These are phyloP conservation scores for Lepiota venenata DNA, from an alignment of 768 basidiomycete species.

Conservation along the genomic window DNA sequence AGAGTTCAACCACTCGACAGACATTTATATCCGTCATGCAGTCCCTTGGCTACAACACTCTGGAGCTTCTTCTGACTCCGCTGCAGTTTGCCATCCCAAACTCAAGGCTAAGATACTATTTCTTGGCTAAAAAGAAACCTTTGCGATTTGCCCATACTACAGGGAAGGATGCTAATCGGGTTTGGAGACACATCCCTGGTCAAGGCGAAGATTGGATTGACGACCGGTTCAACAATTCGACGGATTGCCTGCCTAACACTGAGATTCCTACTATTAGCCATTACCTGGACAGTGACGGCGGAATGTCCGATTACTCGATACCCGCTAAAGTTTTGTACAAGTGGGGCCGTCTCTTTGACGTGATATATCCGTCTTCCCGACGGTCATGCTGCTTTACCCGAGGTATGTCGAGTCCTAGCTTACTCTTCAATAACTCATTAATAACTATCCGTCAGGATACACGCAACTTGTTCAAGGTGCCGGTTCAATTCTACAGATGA, in stretches of 20 bases:
- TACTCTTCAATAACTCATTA: background rate
- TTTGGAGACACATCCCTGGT: slow-evolving; percentile 58
- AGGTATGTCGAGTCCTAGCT: slow-evolving; percentile 35
- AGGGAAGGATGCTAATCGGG: slow-evolving; percentile 10
- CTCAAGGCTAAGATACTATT: slow-evolving; percentile 77
- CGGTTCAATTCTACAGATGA: slow-evolving; percentile 75
- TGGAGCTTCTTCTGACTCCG: slow-evolving; percentile 70
- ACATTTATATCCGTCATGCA: slow-evolving; percentile 50
- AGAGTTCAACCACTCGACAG: slow-evolving; percentile 65
- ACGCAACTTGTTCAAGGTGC: slow-evolving; percentile 73
- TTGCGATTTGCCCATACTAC: slow-evolving; percentile 30
- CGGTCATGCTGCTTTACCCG: slow-evolving; percentile 81
- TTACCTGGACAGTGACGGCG: slow-evolving; percentile 37
- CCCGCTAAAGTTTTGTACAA: slow-evolving; percentile 63
- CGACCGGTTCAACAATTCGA: slow-evolving; percentile 23
- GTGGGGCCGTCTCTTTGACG: slow-evolving; percentile 82
- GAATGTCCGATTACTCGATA: slow-evolving; percentile 33
- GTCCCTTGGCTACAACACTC: slow-evolving; percentile 49
- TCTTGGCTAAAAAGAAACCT: slow-evolving; percentile 58
- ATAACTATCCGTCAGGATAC: slow-evolving; percentile 48
- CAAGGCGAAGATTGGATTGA: slow-evolving; percentile 34
- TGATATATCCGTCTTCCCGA: slow-evolving; percentile 58
- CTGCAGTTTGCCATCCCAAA: slow-evolving; percentile 81
- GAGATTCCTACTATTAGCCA: slow-evolving; percentile 25
- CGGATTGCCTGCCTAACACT: background rate